Evolutionary conservation across 768 basidiomycete species (phyloP).

Genomic region (Suillus paluster): DNA sequence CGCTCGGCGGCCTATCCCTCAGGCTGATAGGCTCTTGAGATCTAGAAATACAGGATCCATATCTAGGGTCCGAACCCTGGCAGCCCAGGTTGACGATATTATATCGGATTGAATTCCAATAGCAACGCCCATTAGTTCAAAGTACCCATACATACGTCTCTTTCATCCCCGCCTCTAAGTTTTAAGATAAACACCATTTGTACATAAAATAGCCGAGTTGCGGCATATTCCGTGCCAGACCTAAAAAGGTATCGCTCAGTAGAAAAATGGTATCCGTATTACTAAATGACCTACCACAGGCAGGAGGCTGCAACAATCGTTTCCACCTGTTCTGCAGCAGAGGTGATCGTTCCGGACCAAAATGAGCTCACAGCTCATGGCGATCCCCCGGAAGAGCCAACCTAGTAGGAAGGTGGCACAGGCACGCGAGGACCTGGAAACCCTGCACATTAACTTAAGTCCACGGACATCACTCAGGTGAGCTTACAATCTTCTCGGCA

Average conservation of each 20-base stretch:
- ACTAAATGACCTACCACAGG: slow-evolving; percentile 12
- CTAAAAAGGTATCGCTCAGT: slow-evolving; percentile 26
- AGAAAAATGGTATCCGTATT: slow-evolving; percentile 20
- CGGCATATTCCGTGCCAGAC: slow-evolving; percentile 28
- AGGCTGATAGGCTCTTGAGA: neutral
- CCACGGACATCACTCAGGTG: slow-evolving; percentile 41
- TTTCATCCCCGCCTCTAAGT: slow-evolving; percentile 18
- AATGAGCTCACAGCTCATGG: slow-evolving; percentile 24
- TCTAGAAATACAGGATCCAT: neutral
- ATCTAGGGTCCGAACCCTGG: slow-evolving; percentile 2
- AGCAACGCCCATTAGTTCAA: slow-evolving; percentile 4
- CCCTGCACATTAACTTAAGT: slow-evolving; percentile 43
- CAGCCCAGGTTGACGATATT: neutral
- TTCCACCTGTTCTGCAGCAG: slow-evolving; percentile 6
- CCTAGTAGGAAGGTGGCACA: slow-evolving; percentile 32
- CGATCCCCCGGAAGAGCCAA: slow-evolving; percentile 32
- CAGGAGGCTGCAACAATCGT: slow-evolving; percentile 4
- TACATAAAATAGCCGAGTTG: slow-evolving; percentile 35
- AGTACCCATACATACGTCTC: neutral
- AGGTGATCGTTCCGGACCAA: slow-evolving; percentile 17
- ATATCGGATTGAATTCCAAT: neutral
- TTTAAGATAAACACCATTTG: slow-evolving; percentile 14
- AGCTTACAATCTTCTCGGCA: slow-evolving; percentile 37
- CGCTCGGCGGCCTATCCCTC: slow-evolving; percentile 2
- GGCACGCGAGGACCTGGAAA: slow-evolving; percentile 40